phyloP scores from a whole-genome alignment of 2,329 filamentous ascomycete species.

The Monilinia vaccinii-corymbosi region DNA sequence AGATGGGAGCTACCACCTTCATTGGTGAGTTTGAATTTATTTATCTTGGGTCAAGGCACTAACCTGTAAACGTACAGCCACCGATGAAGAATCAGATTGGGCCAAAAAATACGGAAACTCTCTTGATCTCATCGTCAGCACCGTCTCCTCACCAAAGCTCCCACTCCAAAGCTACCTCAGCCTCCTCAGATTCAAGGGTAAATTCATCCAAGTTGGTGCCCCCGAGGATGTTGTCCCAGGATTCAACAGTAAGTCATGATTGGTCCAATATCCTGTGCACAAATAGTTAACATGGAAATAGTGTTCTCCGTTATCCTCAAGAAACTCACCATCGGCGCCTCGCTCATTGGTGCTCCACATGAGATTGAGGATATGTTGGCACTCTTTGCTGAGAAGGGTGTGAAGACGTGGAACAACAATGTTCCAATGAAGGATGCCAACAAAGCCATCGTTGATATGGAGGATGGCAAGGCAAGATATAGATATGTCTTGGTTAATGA shows the following conservation, averaged over 20 bases:
- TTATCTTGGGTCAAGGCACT: background rate
- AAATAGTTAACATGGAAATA: background rate
- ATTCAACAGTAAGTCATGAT: constrained; percentile 33
- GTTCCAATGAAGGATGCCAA: constrained; percentile 50
- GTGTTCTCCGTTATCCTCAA: constrained; percentile 48
- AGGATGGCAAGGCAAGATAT: constrained; percentile 44
- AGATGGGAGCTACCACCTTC: constrained; percentile 49
- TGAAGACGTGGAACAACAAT: constrained; percentile 49
- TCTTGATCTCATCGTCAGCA: constrained; percentile 51
- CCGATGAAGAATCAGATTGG: constrained; percentile 52
- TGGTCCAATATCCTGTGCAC: background rate
- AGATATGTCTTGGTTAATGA: constrained; percentile 41
- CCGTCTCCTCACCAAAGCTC: constrained; percentile 49
- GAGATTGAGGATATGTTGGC: constrained; percentile 54
- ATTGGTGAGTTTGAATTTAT: constrained; percentile 29
- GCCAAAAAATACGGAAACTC: constrained; percentile 41
- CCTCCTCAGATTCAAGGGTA: constrained; percentile 49
- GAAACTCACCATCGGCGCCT: constrained; percentile 39
- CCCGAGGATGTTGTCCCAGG: constrained; percentile 50
- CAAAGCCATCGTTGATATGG: constrained; percentile 46
- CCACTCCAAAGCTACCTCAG: constrained; percentile 52
- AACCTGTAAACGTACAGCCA: background rate
- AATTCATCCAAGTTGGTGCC: constrained; percentile 56
- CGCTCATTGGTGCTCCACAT: constrained; percentile 31
- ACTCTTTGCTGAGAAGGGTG: constrained; percentile 47